phyloP scores from a whole-genome alignment of 495 filamentous ascomycete species.

The Penicillium flavigenum region DNA sequence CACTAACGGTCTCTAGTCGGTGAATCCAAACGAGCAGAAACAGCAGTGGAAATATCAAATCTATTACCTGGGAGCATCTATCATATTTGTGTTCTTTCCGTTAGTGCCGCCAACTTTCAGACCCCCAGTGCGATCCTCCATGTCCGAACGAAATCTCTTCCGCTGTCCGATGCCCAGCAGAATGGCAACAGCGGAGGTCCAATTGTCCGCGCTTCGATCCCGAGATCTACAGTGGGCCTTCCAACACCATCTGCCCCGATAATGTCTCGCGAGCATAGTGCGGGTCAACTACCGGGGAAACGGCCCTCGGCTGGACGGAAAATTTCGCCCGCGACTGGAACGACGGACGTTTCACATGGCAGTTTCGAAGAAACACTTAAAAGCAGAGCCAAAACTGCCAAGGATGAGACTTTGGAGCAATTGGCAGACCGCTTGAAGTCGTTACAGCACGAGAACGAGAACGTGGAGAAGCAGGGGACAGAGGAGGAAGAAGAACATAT shows the following conservation, averaged over 20 bases:
- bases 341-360: slow-evolving; percentile 45
- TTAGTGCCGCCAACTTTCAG: slow-evolving; percentile 87
- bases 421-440: slow-evolving; percentile 70
- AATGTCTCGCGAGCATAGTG: slow-evolving; percentile 63
- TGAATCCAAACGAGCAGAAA: slow-evolving; percentile 79
- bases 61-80: slow-evolving; percentile 85
- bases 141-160: slow-evolving; percentile 64
- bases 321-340: slow-evolving; percentile 69
- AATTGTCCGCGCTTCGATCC: slow-evolving; percentile 45
- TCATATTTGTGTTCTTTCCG: slow-evolving; percentile 85
- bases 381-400: slow-evolving; percentile 27
- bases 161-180: slow-evolving; percentile 53
- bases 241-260: slow-evolving; percentile 51
- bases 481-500: slow-evolving; percentile 75
- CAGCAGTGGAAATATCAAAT: slow-evolving; percentile 82
- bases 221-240: slow-evolving; percentile 52
- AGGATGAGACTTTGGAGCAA: slow-evolving; percentile 48
- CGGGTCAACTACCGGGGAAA: slow-evolving; percentile 55
- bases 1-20: slow-evolving; percentile 60
- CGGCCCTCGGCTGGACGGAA: slow-evolving; percentile 70
- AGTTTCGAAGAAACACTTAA: slow-evolving; percentile 42
- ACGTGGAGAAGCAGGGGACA: slow-evolving; percentile 60
- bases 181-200: slow-evolving; percentile 44
- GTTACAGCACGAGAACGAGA: slow-evolving; percentile 72
- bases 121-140: slow-evolving; percentile 82